Evolutionary conservation across 495 filamentous ascomycete species (phyloP).

Genomic region (Aspergillus mulundensis): DNA sequence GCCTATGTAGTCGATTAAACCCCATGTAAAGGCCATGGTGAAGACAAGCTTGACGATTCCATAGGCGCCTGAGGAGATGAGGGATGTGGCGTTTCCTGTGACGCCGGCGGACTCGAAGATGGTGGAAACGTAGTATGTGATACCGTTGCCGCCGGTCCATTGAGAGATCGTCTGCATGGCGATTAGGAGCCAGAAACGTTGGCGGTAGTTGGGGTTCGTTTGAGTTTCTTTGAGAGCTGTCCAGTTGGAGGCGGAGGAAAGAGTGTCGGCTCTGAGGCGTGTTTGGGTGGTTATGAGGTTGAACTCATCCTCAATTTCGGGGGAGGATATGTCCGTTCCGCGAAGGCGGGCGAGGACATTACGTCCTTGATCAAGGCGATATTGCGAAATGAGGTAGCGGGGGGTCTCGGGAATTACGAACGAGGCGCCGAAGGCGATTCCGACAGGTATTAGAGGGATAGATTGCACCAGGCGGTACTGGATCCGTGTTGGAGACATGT

Average conservation of each 20-base stretch:
- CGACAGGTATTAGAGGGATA: slow-evolving; percentile 40
- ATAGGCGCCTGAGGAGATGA: slow-evolving; percentile 43
- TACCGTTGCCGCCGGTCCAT: slow-evolving; percentile 47
- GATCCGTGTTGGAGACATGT: slow-evolving; percentile 35
- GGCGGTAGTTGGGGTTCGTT: slow-evolving; percentile 37
- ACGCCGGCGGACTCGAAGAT: slow-evolving; percentile 43
- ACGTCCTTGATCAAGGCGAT: slow-evolving; percentile 30
- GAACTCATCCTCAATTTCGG: slow-evolving; percentile 33
- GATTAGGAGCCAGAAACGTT: slow-evolving; percentile 45
- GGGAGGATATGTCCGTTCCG: slow-evolving; percentile 27
- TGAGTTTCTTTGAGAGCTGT: slow-evolving; percentile 41
- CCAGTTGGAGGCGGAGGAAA: slow-evolving; percentile 33
- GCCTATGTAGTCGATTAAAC: slow-evolving; percentile 41
- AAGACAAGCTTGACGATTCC: slow-evolving; percentile 44
- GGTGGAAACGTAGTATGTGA: slow-evolving; percentile 43
- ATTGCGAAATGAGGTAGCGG: slow-evolving; percentile 38
- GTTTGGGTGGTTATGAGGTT: slow-evolving; percentile 32
- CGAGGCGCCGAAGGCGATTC: slow-evolving; percentile 34
- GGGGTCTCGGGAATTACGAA: slow-evolving; percentile 39
- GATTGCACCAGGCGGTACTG: slow-evolving; percentile 45
- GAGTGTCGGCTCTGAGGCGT: slow-evolving; percentile 23
- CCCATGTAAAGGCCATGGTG: slow-evolving; percentile 47
- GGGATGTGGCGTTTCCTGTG: slow-evolving; percentile 22
- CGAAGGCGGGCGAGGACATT: slow-evolving; percentile 39
- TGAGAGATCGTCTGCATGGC: slow-evolving; percentile 44